Evolutionary conservation across 108 stramenopile genomes (phyloP), one percentile per base, ranked within the genome.

Genomic region (Cyclotella choctawhatcheeana): DNA sequence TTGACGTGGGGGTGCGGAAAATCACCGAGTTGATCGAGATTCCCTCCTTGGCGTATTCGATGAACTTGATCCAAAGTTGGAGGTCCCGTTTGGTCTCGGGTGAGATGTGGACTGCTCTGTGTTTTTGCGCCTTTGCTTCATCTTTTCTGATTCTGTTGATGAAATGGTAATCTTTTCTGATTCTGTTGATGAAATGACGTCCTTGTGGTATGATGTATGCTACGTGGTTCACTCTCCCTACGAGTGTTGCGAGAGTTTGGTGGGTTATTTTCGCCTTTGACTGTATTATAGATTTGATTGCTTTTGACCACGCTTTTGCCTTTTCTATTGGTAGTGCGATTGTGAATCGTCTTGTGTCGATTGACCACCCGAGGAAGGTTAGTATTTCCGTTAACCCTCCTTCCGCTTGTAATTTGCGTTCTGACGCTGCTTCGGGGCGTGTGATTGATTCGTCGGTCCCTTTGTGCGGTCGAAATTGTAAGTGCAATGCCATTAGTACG

Each of bases 21-120:
- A 71, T 27, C 7, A 71, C 40, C 6, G 60, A 61, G 69, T 71
- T 71, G 58, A 71, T 71, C 2, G 69, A 71, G 1, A 71, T 71
- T 58, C 69, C 69, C 0, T 22, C 16, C 18, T 2, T n/a, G 0
- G 69, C 69, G 3, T 24, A 44, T 20, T 6, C 2, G 5, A 71
- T 32, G 69, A 71, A 62, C 18, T 71, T 35, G 5, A 71, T 22
- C 69, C 69, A 71, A 0, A 71, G 69, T 2, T 32, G 17, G 2
- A 71, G 29, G 30, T 71, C 69, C 8, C 20, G 21, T 45, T 62
- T 61, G 0, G 27, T 29, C 47, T 44, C 44, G n/a, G n/a, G n/a
- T n/a, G n/a, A n/a, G n/a, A n/a, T n/a, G n/a, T n/a, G n/a, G n/a
- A n/a, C n/a, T n/a, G n/a, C n/a, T n/a, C n/a, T n/a, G n/a, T n/a